phyloP scores from a whole-genome alignment of 306 rosid species.

The Pyrus betulifolia region DNA sequence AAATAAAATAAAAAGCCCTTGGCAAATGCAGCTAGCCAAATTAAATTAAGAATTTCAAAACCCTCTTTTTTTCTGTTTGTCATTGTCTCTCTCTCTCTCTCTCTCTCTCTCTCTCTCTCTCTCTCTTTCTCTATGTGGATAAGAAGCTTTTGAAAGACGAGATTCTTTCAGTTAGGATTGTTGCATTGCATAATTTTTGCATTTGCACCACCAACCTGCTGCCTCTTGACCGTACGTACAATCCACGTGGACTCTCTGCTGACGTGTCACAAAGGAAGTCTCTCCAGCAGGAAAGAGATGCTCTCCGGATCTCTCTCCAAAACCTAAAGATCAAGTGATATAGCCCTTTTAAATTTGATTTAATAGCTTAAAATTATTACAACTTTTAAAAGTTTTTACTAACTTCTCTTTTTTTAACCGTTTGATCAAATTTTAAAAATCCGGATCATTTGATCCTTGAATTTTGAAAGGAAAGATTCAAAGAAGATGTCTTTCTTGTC shows the following conservation, averaged over 20 bases:
- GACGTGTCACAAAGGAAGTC: not conserved
- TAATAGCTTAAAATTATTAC: too few relatives aligned
- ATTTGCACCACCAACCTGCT: slow-evolving; percentile 2
- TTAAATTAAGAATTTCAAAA: not conserved
- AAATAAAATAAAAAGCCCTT: not conserved
- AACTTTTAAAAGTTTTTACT: too few relatives aligned
- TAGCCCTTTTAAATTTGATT: too few relatives aligned
- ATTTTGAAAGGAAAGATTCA: too few relatives aligned
- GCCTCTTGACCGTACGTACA: slow-evolving; percentile 4
- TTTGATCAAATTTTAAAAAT: too few relatives aligned
- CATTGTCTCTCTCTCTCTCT: too few relatives aligned
- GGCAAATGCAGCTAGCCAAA: too few relatives aligned
- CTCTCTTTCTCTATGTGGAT: not conserved
- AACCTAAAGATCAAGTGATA: too few relatives aligned
- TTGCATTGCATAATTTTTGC: not conserved
- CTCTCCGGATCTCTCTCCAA: too few relatives aligned
- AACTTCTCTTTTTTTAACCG: too few relatives aligned
- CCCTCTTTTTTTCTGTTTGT: not conserved
- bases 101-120: too few relatives aligned
- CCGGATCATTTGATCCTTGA: too few relatives aligned
- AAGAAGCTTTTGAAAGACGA: not conserved
- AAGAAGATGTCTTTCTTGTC: not conserved
- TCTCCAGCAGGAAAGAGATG: not conserved
- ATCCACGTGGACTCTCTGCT: slow-evolving; percentile 9
- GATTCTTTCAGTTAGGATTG: slow-evolving; percentile 3